Base-by-base conservation (phyloP, 331 rosid species). In the Quercus phellos region DNA sequence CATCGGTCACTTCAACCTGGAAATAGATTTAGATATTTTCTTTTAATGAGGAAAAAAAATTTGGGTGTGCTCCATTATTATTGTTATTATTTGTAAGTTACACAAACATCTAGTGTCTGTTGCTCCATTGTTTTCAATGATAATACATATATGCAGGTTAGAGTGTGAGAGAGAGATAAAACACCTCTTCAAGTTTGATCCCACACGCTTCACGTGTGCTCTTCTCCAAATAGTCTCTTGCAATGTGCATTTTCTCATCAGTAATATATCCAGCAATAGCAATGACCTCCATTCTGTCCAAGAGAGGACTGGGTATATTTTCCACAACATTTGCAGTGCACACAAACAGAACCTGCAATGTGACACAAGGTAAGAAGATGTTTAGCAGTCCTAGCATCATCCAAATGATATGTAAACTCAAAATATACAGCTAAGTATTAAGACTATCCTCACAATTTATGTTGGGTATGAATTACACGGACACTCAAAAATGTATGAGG, bases 211-310 rank as follows among this genome's bases (percentile, higher is more conserved):
- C 98, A 34, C 99, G 98, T 35, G 98, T 93, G 72, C 85, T 71
- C 89, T 93, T 95, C 87, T 95, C 99, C 88, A 95, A 86, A 85
- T 90, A 95, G 86, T 93, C 98, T 83, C 98, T 91, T 56, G 98
- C 99, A 81, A 95, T 95, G 90, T 93, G 98, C 90, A 93, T 90
- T 86, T 95, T 93, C 90, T 95, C 99, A 75, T 95, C 98, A 46
- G 98, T 93, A 75, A 95, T 95, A 85, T 95, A 93, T 55, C 99
- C 98, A 51, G 99, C 99, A 74, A 95, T 85, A 55, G 98, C 73
- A 75, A 95, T 89, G 68, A 95, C 99, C 87, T 95, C 98, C 98
- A 95, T 95, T 80, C 99, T 88, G 70, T 95, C 99, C 89, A 95
- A 85, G 55, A 95, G 87, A 84, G 99, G 98, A 84, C 85, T 91